Evolutionary conservation across 2,329 filamentous ascomycete species (phyloP), one percentile per base, ranked within the genome.

Genomic region (Colletotrichum destructivum): DNA sequence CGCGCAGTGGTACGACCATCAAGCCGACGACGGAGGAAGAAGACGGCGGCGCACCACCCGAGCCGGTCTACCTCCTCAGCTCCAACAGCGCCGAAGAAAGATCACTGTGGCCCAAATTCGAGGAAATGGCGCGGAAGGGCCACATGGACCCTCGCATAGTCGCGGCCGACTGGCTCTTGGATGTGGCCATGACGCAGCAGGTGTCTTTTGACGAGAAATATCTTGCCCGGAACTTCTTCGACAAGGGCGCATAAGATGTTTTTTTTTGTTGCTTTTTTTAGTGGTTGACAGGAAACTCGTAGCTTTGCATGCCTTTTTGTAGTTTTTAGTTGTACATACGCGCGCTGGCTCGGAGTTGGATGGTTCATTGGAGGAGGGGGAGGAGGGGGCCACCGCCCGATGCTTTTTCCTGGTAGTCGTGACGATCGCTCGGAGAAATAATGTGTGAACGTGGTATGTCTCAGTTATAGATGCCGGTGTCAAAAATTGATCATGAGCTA

Each of bases 111-210:
- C 84, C 87, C 16, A 91, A 90, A 71, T 99, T 99, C 80, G 87
- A 90, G 67, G 90, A 93, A 62, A 91, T 97, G 89, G 95, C 94
- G 2, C 84, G 87, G 73, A 92, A 91, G 75, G 92, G 93, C 55
- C 92, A 94, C 78, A 95, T 96, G 88, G 88, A 91, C 75, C 92
- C 95, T 3, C 88, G 93, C 64, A 91, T 99, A 51, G 94, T 98
- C 31, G 89, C 89, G 57, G 89, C 93, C 3, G 95, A 99, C 79
- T 99, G 96, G 96, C 81, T 99, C 76, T 84, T 99, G 69, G 92
- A 95, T 78, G 91, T 95, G 71, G 94, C 94, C 5, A 96, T 99
- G 93, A 91, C 90, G 77, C 96, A 99, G 82, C 88, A 94, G 81
- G 84, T 96, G 74, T 85, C 86, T n/a, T 92, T 90, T 81, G 86